phyloP scores from a whole-genome alignment of 176 grass and related monocot species.

The Hordeum marinum region DNA sequence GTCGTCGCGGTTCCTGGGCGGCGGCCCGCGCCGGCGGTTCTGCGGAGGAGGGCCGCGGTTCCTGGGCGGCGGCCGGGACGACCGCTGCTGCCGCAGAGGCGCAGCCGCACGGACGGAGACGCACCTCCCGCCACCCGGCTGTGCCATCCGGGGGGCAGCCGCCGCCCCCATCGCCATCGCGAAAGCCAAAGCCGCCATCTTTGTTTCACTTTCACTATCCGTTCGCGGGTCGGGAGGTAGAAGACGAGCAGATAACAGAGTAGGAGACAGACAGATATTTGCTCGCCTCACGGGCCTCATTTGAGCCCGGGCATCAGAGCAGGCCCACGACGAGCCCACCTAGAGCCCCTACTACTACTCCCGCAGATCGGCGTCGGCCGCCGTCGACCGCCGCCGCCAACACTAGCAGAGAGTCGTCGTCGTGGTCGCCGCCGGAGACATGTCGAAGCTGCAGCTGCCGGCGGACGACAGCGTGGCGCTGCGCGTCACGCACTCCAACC shows the following conservation, averaged over 20 bases:
- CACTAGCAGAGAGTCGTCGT: not conserved
- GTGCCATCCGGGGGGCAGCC: not conserved
- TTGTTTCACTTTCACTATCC: not conserved
- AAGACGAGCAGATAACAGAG: not conserved
- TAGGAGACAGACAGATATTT: not conserved
- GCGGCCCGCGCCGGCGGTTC: not conserved
- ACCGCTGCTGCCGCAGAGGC: constrained; percentile 14
- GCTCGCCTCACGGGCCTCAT: not conserved
- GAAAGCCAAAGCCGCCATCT: constrained; percentile 26
- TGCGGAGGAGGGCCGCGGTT: not conserved
- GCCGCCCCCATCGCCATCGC: not conserved
- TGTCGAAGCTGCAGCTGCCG: constrained; percentile 69
- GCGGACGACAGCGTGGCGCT: constrained; percentile 67
- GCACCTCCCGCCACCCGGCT: not conserved
- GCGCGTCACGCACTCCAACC: constrained; percentile 77
- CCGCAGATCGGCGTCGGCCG: not conserved
- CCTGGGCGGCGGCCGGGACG: not conserved
- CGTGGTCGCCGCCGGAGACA: not conserved
- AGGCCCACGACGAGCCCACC: not conserved
- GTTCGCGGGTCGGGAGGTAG: not conserved
- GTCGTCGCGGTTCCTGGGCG: not conserved
- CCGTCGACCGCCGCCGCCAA: not conserved
- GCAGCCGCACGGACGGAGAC: constrained; percentile 23
- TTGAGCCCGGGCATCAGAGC: not conserved
- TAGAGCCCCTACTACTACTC: not conserved